Evolutionary conservation across 2,329 filamentous ascomycete species (phyloP), one percentile per base, ranked within the genome.

Genomic region (Aspergillus alliaceus): DNA sequence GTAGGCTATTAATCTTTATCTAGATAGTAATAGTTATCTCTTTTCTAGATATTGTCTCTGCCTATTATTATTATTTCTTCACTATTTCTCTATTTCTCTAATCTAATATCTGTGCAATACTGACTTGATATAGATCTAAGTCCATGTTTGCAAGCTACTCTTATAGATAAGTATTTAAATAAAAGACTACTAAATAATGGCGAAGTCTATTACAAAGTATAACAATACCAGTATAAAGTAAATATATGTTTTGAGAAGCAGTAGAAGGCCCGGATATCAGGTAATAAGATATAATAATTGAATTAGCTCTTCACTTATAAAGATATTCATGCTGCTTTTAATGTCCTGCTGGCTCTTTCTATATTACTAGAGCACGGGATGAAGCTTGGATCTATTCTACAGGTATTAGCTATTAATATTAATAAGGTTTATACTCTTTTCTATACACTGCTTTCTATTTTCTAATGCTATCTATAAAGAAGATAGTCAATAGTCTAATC

Each of bases 1-100:
- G 66, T 74, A 64, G 69, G 65, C 58, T 18, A 67, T 73, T 2
- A 66, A 74, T 58, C 53, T 73, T n/a, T 74, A 69, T 53, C 54
- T 64, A 11, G 60, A 66, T 58, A 47, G 29, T 37, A 37, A 39
- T n/a, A n/a, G n/a, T n/a, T n/a, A n/a, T n/a, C n/a, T n/a, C n/a
- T n/a, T n/a, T n/a, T n/a, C n/a, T n/a, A n/a, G n/a, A n/a, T n/a
- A n/a, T n/a, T n/a, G n/a, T n/a, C n/a, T n/a, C n/a, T n/a, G n/a
- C n/a, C n/a, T n/a, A n/a, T n/a, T n/a, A n/a, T n/a, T n/a, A n/a
- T n/a, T n/a, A n/a, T n/a, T n/a, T n/a, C n/a, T n/a, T n/a, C n/a
- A n/a, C n/a, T n/a, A n/a, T n/a, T n/a, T n/a, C n/a, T 44, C 46
- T n/a, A 42, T 56, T 46, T 18, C 47, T 35, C 32, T 15, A 35